Evolutionary conservation across 1,284 basidiomycete species (phyloP), one percentile per base, ranked within the genome.

Genomic region (Trichosporon inkin): DNA sequence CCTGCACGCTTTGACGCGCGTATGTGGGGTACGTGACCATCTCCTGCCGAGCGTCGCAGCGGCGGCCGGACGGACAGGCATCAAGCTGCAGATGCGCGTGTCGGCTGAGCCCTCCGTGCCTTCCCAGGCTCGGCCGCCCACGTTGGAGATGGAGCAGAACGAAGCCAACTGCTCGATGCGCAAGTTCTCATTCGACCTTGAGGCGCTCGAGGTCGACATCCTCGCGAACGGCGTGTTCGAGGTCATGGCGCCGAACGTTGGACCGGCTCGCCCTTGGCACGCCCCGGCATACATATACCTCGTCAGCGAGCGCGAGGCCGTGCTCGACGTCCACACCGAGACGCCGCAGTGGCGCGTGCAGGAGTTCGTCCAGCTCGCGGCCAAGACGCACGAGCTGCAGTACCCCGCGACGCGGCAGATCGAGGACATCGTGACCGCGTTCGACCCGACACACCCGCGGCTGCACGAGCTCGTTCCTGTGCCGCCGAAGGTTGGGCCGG

Each of bases 371-470:
- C 44, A 49, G 44, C 44, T 49, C 5, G 44, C 44, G 3, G 44
- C 44, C 44, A 49, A 49, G 44, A 49, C 44, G 16, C 44, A 49
- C 24, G 44, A 49, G n/a, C 44, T 49, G 44, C 44, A 49, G 44
- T 49, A 49, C 28, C 44, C 24, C 44, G 44, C 44, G 22, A 49
- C 44, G 14, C 44, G 44, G 10, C 24, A 49, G 44, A 49, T 49
- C 44, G 24, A 49, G 28, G 44, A 24, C 44, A 49, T 49, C 44
- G 44, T 49, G 22, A 49, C 44, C n/a, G 44, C 44, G 6, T 49
- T 49, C 24, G 44, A 49, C 24, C 44, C 44, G 14, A 10, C 24
- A 4, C 44, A 49, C 44, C 44, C 44, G 24, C 44, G 44, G 24
- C 44, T 49, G 24, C 44, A 49, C 28, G 44, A 49, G 44, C 44